Evolutionary conservation across 768 basidiomycete species (phyloP), one percentile per base, ranked within the genome.

Genomic region (Suillus americanus): DNA sequence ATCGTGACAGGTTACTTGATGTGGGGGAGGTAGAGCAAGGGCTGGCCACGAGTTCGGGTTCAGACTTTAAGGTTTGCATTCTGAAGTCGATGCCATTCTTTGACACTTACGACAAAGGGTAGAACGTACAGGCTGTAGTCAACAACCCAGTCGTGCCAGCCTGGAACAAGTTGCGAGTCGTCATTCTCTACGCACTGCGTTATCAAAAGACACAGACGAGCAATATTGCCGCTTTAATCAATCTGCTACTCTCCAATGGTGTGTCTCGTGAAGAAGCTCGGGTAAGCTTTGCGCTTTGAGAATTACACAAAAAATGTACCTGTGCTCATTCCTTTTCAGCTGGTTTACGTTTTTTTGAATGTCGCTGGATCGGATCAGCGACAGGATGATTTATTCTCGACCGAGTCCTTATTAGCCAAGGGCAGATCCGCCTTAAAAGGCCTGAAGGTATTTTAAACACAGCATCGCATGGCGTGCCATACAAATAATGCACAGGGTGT

Each of bases 11-110:
- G 72, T 79, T 99, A 53, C 79, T 99, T 63, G 94, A 93, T 57
- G 86, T 96, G 3, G 94, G 94, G 33, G 97, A 99, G 79, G 86
- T 98, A 30, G 97, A 99, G 73, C 97, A 99, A 77, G 95, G 96
- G 38, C 81, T 99, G 63, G 96, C 96, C 1, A 93, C 95, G 23
- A 94, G 91, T 65, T 89, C 95, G 50, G 94, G 94, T 18, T 88
- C 91, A 37, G 97, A 99, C 79, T 83, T 93, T 68, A 91, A 86
- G 82, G 97, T 92, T 68, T 63, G 84, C 71, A 41, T 54, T 59
- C 61, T 62, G 33, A 25, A 35, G 30, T 30, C 51, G 30, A 38
- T 12, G 5, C 37, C 23, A 37, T 50, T 37, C 48, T 62, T 57
- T 59, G 28, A 55, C 61, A 40, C 10, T 60, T 64, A 60, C 61